Evolutionary conservation across 2,329 filamentous ascomycete species (phyloP).

Genomic region (Arthrobotrys iridis): DNA sequence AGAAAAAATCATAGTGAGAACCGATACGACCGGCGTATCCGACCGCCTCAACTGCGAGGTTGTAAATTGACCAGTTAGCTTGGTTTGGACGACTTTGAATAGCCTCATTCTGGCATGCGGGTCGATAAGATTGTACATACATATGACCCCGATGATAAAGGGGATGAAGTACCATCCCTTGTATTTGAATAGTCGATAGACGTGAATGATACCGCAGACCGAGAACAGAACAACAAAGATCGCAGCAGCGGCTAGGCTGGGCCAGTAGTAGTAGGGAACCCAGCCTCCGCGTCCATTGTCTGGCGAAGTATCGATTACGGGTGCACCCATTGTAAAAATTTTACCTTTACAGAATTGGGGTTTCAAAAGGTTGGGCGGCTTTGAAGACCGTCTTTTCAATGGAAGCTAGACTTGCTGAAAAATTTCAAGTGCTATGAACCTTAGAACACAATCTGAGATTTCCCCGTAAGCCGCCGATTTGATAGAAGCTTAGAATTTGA

Average conservation of each 20-base stretch:
- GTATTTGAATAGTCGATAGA: slow-evolving; percentile 62
- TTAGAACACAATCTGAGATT: too few species aligned
- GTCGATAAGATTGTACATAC: slow-evolving; percentile 61
- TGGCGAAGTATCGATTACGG: slow-evolving; percentile 6
- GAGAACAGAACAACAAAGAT: slow-evolving; percentile 65
- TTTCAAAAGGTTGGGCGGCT: too few species aligned
- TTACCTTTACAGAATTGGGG: too few species aligned
- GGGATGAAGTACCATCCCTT: slow-evolving; percentile 66
- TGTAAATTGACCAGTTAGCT: slow-evolving; percentile 50
- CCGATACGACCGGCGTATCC: slow-evolving; percentile 62
- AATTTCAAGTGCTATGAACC: too few species aligned
- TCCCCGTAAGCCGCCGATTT: too few species aligned
- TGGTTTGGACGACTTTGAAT: slow-evolving; percentile 48
- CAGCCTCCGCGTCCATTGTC: slow-evolving; percentile 21
- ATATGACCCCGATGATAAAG: slow-evolving; percentile 64
- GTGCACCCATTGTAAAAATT: slow-evolving; percentile 26
- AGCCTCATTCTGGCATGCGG: too few species aligned
- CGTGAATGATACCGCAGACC: slow-evolving; percentile 62
- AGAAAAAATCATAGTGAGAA: slow-evolving; percentile 57
- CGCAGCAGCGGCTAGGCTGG: slow-evolving; percentile 64
- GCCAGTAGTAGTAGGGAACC: slow-evolving; percentile 59
- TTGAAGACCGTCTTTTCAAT: too few species aligned
- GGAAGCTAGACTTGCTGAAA: too few species aligned
- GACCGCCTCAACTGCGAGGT: slow-evolving; percentile 63
- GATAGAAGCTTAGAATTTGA: too few species aligned